Evolutionary conservation across 257 asterid genomes (phyloP).

Genomic region (Parsonsia alboflavescens): DNA sequence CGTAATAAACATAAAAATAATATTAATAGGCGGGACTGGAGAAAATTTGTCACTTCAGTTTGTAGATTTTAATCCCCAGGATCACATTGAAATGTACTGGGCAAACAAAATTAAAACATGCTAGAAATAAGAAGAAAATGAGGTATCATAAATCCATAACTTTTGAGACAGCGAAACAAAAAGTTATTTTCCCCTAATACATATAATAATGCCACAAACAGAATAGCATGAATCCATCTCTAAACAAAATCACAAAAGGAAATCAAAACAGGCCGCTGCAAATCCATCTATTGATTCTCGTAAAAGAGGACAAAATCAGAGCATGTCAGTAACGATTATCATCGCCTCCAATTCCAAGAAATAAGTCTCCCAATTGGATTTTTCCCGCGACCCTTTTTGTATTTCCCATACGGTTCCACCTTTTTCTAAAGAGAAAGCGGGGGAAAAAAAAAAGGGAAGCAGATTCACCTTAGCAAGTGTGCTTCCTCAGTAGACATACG

Average conservation of each 20-base stretch:
- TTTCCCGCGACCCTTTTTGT: background rate
- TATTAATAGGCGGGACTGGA: background rate
- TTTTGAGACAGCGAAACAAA: background rate
- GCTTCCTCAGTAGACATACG: conserved; percentile 54
- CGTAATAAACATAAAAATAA: background rate
- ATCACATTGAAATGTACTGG: background rate
- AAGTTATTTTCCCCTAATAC: background rate
- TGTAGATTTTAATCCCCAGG: background rate
- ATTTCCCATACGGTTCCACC: background rate
- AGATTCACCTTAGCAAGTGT: conserved; percentile 51
- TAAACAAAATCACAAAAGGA: background rate
- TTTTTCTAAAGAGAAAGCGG: background rate
- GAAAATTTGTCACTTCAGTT: background rate
- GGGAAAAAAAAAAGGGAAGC: background rate
- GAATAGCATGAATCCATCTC: background rate
- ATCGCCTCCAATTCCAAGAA: background rate
- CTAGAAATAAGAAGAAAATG: background rate
- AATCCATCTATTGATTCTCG: background rate
- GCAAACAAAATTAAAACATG: background rate
- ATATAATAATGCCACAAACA: background rate
- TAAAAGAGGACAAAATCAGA: too few relatives aligned
- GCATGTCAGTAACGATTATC: background rate
- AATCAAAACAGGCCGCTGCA: background rate
- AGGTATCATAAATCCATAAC: background rate
- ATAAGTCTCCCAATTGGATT: background rate